A percentile compares a stretch with the other conserved stretches of the same genome.
These are phyloP conservation scores for Metarhizium humberi DNA, from an alignment of 2,329 filamentous ascomycete genomes.

Conservation along the genomic window DNA sequence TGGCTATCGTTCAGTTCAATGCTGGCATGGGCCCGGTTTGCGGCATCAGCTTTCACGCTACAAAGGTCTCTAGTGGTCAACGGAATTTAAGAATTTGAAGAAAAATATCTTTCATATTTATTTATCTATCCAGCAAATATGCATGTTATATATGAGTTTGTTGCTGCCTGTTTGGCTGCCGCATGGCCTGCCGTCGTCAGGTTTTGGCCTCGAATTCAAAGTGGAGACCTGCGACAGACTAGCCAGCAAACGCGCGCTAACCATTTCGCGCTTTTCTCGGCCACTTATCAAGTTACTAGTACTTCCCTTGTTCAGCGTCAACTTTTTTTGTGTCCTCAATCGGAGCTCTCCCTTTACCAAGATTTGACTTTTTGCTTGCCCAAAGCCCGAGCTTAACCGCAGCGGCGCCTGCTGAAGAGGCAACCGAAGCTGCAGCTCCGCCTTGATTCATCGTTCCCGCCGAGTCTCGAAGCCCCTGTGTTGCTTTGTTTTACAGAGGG, in stretches of 20 bases:
- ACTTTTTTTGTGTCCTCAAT: neutral
- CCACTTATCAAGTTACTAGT: neutral
- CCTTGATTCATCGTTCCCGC: neutral
- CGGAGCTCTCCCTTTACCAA: neutral
- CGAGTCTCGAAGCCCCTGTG: neutral
- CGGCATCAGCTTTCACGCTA: too few relatives aligned
- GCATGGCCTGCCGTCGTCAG: too few relatives aligned
- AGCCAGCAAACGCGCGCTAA: neutral
- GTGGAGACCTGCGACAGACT: neutral
- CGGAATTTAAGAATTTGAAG: too few relatives aligned
- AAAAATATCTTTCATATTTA: too few relatives aligned
- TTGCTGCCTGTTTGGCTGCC: too few relatives aligned
- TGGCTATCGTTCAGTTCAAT: too few relatives aligned
- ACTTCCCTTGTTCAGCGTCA: neutral
- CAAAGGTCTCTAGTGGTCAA: too few relatives aligned
- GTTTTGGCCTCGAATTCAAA: too few relatives aligned
- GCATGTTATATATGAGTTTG: too few relatives aligned
- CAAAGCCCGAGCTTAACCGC: neutral
- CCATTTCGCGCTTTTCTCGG: neutral
- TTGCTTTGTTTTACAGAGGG: neutral
- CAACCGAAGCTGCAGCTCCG: neutral
- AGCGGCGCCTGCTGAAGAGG: neutral
- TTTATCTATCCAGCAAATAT: too few relatives aligned
- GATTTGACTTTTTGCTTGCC: neutral
- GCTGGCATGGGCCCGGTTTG: too few relatives aligned